Evolutionary conservation across 805 yeast species (phyloP).

Genomic region (Teunomyces stri): DNA sequence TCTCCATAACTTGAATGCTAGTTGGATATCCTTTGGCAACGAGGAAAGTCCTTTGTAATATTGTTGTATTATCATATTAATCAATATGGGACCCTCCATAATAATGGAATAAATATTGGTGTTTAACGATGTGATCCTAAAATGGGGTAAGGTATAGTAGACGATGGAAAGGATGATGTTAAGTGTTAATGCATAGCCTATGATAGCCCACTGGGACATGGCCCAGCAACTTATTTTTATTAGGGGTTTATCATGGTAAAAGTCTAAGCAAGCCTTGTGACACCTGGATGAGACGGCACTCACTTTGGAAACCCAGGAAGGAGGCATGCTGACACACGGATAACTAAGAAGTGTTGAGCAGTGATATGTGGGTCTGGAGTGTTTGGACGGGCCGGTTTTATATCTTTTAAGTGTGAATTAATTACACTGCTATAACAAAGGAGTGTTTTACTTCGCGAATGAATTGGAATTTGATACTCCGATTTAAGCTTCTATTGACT

Average conservation of each 20-base stretch:
- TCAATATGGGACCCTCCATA: neutral
- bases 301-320: neutral
- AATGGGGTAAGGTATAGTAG: conserved; percentile 1
- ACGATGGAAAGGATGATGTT: conserved; percentile 1
- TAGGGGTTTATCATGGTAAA: neutral
- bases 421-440: no score
- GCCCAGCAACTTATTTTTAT: neutral
- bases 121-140: neutral
- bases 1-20: neutral
- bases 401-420: no score
- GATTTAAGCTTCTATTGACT: no score
- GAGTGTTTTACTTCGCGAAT: no score
- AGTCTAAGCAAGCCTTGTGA: neutral
- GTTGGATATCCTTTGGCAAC: neutral
- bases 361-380: no score
- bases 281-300: neutral
- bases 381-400: no score
- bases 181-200: neutral
- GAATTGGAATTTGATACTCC: no score
- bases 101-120: neutral
- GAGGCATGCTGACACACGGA: neutral
- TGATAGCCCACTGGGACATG: neutral
- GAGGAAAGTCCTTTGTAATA: neutral
- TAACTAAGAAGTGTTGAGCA: no score
- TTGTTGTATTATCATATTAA: neutral